A percentile compares a stretch with the other conserved stretches of the same genome.
Conservation (phyloP, 2,329 filamentous ascomycete genomes). For the Colletotrichum coccodes region DNA sequence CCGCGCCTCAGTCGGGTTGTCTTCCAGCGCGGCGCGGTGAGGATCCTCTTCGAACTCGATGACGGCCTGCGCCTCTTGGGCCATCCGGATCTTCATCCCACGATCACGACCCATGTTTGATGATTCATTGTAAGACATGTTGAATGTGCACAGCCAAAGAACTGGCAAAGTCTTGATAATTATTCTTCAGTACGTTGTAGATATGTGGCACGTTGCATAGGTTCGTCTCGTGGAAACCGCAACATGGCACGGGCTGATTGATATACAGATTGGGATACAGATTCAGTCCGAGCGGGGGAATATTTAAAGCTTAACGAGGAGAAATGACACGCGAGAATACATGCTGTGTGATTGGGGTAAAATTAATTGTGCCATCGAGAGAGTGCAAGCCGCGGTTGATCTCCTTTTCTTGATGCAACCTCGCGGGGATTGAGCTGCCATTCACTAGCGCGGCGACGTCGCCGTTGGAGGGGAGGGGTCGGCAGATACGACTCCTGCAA, state of each 20-base stretch:
- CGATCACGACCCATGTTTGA: slow-evolving; percentile 18
- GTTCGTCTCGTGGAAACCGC: neutral
- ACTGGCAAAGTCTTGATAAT: neutral
- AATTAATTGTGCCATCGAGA: neutral
- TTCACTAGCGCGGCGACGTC: slow-evolving; percentile 1
- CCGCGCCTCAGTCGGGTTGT: slow-evolving; percentile 24
- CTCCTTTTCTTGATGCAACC: slow-evolving; percentile 1
- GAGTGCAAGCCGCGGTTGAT: neutral
- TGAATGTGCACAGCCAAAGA: neutral
- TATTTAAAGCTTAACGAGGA: neutral
- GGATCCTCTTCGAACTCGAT: slow-evolving; percentile 33
- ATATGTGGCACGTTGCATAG: neutral
- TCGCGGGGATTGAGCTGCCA: slow-evolving; percentile 10
- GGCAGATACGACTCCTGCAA: slow-evolving; percentile 19
- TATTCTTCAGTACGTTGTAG: neutral
- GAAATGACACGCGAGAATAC: neutral
- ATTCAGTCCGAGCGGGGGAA: neutral
- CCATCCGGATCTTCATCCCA: slow-evolving; percentile 39
- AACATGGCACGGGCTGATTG: slow-evolving; percentile 3
- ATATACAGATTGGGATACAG: slow-evolving; percentile 12
- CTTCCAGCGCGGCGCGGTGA: slow-evolving; percentile 31
- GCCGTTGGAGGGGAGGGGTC: neutral
- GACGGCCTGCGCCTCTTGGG: slow-evolving; percentile 22
- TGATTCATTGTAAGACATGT: slow-evolving; percentile 14
- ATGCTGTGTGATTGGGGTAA: neutral